Base-by-base conservation (phyloP, 306 rosid species). In the Senna siamea region DNA sequence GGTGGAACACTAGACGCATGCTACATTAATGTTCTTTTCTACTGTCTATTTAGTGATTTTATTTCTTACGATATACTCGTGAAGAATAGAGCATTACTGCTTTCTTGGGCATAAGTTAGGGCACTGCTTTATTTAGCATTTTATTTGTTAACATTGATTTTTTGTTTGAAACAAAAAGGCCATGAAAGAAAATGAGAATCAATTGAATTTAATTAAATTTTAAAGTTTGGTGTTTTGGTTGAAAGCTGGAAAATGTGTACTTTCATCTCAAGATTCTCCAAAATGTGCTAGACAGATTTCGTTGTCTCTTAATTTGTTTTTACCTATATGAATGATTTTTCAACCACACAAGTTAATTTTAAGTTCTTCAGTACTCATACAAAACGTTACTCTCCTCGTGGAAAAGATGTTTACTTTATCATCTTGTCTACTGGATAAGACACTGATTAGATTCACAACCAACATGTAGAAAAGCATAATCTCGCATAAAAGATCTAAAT, bases 191-290 rank as follows among this genome's bases (percentile, higher is more conserved):
- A 38, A 70, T 56, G 75, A 71, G 2, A 70, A 76, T 48, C 59
- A 66, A 41, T 41, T 8, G 13, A 41, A 7, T 41, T 41, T 37
- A 4, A 4, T 37, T 37, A 37, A 37, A 37, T 4, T 5, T 5
- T 4, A 5, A 37, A n/a, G n/a, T n/a, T n/a, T n/a, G n/a, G n/a
- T n/a, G n/a, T n/a, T n/a, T n/a, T n/a, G n/a, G n/a, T n/a, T n/a
- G n/a, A n/a, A n/a, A 37, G 40, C 8, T 37, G 5, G 30, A 1
- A 37, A 37, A 37, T 37, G 40, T 26, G 30, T 3, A 68, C 47
- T 22, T 76, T 76, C 62, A 20, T 57, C 61, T 28, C 52, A 69
- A 76, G 82, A 84, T 84, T 80, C 78, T 74, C 34, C 63, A 4
- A 67, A 76, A 67, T 30, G 56, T 13, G 26, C 17, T 54, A 38